Percentiles rank a stretch among this genome's conserved stretches.
phyloP scores from a whole-genome alignment of 768 basidiomycete genomes.

The Mycena amicta region DNA sequence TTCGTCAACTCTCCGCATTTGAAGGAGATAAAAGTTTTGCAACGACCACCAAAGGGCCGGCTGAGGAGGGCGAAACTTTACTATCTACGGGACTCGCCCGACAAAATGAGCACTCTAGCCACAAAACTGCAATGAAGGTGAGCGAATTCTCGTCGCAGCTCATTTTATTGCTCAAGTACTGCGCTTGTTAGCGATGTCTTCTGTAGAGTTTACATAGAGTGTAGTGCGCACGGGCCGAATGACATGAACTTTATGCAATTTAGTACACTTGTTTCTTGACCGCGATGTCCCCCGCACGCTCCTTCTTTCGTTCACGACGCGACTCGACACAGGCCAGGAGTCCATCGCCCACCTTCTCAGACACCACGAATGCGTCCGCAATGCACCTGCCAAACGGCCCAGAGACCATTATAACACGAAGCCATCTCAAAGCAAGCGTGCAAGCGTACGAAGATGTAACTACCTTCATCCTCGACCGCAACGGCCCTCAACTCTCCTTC shows the following conservation, averaged over 20 bases:
- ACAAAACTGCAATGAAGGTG: constrained; percentile 32
- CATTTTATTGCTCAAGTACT: background rate
- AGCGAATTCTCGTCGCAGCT: background rate
- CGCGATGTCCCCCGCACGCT: constrained; percentile 16
- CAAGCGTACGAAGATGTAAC: constrained; percentile 80
- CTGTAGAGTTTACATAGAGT: too few species aligned
- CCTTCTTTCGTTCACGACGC: constrained; percentile 54
- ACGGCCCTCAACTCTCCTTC: background rate
- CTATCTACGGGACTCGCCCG: constrained; percentile 80
- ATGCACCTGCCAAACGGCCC: constrained; percentile 77
- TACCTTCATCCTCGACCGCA: background rate
- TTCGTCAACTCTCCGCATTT: constrained; percentile 84
- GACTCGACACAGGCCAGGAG: constrained; percentile 45
- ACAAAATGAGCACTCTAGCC: constrained; percentile 80
- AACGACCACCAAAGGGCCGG: constrained; percentile 60
- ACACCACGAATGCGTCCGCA: constrained; percentile 75
- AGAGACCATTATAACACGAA: constrained; percentile 79
- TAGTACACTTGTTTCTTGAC: too few species aligned
- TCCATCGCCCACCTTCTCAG: constrained; percentile 85
- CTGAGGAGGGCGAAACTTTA: constrained; percentile 81
- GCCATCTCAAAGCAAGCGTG: constrained; percentile 74
- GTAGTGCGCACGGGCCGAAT: too few species aligned
- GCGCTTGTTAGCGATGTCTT: background rate
- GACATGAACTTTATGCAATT: too few species aligned
- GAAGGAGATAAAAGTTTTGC: constrained; percentile 83